Conservation (phyloP, 805 yeast species). For the Metschnikowia continentalis region DNA sequence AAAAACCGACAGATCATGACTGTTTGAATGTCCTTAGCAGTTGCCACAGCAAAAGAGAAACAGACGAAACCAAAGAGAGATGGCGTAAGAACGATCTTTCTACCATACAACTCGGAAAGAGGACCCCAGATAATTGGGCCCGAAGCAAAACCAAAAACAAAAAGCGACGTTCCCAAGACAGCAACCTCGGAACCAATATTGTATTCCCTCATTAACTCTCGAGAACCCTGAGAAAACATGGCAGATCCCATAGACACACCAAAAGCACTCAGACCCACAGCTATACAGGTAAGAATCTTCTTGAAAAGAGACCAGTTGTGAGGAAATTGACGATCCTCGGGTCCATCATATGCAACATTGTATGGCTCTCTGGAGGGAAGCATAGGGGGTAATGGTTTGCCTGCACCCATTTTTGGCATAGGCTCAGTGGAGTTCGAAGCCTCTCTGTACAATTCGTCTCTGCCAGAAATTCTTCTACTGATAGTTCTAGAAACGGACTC, state of each 20-base stretch:
- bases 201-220: conserved; percentile 45
- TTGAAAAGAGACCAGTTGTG: conserved; percentile 59
- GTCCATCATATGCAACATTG: conserved; percentile 72
- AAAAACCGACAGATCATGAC: conserved; percentile 23
- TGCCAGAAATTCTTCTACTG: conserved; percentile 23
- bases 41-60: conserved; percentile 47
- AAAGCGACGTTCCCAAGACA: conserved; percentile 71
- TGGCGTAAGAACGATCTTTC: conserved; percentile 55
- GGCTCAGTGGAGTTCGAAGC: conserved; percentile 27
- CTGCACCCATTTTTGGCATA: conserved; percentile 59
- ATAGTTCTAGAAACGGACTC: conserved; percentile 13
- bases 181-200: conserved; percentile 67
- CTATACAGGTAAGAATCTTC: conserved; percentile 22
- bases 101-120: conserved; percentile 71
- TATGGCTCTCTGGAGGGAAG: conserved; percentile 54
- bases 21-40: conserved; percentile 23
- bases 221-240: conserved; percentile 64
- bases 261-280: conserved; percentile 32
- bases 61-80: conserved; percentile 54
- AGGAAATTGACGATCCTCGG: conserved; percentile 75
- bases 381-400: conserved; percentile 57
- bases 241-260: conserved; percentile 70
- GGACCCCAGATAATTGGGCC: conserved; percentile 95
- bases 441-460: conserved; percentile 24
- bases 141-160: conserved; percentile 88